Conservation (phyloP, 78 protist genomes). For the Dictyostelium capitatum region DNA sequence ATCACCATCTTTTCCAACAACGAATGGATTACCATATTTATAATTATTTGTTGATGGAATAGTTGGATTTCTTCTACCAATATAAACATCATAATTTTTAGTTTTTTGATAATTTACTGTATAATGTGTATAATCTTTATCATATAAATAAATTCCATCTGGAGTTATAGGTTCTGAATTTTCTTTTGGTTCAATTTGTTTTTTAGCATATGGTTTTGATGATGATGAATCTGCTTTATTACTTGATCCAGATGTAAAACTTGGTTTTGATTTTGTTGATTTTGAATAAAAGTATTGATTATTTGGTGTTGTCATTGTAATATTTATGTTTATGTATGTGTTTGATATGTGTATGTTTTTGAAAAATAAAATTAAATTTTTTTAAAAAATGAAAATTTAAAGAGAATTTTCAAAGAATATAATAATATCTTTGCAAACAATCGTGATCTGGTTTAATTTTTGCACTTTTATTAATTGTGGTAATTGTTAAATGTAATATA, state of each 20-base stretch:
- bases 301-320: no score
- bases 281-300: neutral
- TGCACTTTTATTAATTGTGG: no score
- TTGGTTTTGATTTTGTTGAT: neutral
- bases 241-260: neutral
- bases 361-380: no score
- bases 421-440: no score
- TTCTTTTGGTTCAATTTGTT: conserved; percentile 8
- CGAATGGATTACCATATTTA: conserved; percentile 72
- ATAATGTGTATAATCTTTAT: conserved; percentile 55
- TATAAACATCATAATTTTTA: conserved; percentile 39
- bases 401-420: no score
- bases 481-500: no score
- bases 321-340: no score
- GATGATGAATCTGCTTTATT: neutral
- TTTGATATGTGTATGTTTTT: no score
- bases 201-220: neutral
- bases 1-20: conserved; percentile 62
- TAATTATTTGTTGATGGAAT: neutral
- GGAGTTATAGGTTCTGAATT: conserved; percentile 7
- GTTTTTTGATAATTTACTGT: conserved; percentile 27
- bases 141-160: conserved; percentile 47
- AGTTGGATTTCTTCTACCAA: conserved; percentile 60
- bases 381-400: no score
- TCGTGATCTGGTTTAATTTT: no score